Base-by-base conservation (phyloP, 163 green algal species). In the Chloromonas sp. region DNA sequence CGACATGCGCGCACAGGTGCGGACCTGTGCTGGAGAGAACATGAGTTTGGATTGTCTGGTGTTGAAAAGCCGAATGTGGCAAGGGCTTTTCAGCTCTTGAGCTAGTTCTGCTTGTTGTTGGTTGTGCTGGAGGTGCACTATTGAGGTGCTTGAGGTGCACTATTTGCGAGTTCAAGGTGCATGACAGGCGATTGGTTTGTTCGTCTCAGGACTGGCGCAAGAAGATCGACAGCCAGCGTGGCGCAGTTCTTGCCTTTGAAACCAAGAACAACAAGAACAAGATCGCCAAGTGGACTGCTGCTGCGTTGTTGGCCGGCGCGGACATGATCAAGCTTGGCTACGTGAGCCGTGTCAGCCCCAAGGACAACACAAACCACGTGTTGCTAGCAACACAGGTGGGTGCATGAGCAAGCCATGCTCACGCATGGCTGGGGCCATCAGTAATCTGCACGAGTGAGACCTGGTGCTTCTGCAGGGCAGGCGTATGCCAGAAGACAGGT, bases 191-290 rank as follows among this genome's bases (percentile, higher is more conserved):
- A 36, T 36, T 36, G 36, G 36, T 36, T 36, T 36, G 36, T 36
- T 36, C 36, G 36, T 36, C 82, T 2, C 92, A 98, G 60, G 95
- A 99, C 92, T 99, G 96, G 96, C 91, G 97, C 62, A 93, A 96
- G 90, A 98, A 98, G 89, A 88, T 99, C 70, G 97, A 99, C 89
- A 98, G 91, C 79, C 97, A 99, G 90, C 92, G 96, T 78, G 97
- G 97, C 81, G 97, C 97, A 0, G 95, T 99, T 84, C 92, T 99
- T 86, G 97, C 97, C 14, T 99, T 96, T 3, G 97, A 99, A 90
- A 93, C 98, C 82, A 99, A 99, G 93, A 99, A 99, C 96, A 99
- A 99, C 89, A 94, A 95, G 82, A 96, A 96, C 93, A 99, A 99
- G 92, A 88, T 94, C 2, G 96, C 97, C 62, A 96, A 95, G 89